Evolutionary conservation across 192 early-diverging fungal genomes (phyloP).

Genomic region (Linnemannia hyalina): DNA sequence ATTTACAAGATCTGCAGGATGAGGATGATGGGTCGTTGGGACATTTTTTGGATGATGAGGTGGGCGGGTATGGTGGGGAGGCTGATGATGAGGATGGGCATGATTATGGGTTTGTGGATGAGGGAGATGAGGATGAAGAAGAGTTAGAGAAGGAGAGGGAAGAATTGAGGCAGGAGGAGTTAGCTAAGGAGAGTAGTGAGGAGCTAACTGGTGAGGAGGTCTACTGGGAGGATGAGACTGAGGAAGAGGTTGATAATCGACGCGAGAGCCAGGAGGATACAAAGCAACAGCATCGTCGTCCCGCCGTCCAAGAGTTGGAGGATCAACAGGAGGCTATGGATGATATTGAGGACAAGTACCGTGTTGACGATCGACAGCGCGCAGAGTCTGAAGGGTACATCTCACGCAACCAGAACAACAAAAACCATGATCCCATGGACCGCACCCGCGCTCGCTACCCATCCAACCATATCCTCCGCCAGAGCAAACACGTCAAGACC

Average conservation of each 20-base stretch:
- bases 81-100: background rate
- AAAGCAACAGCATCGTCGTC: background rate
- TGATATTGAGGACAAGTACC: background rate
- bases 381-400: slow-evolving; percentile 3
- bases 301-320: background rate
- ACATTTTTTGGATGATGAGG: slow-evolving; percentile 11
- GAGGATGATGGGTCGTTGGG: slow-evolving; percentile 8
- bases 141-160: slow-evolving; percentile 9
- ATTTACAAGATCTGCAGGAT: slow-evolving; percentile 27
- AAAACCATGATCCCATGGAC: background rate
- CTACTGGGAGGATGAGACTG: slow-evolving; percentile 22
- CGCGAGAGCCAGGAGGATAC: background rate
- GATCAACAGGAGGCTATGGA: background rate
- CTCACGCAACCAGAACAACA: too few species aligned
- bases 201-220: background rate
- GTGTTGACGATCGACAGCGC: background rate
- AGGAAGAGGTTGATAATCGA: background rate
- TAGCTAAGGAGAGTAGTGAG: background rate
- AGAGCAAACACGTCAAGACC: slow-evolving; percentile 19
- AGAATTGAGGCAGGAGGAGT: slow-evolving; percentile 6
- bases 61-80: background rate
- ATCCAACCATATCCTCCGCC: slow-evolving; percentile 13
- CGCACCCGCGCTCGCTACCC: slow-evolving; percentile 11
- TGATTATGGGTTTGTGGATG: background rate
- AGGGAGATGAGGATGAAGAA: background rate